Evolutionary conservation across 2,329 filamentous ascomycete genomes (phyloP).

Genomic region (Aspergillus ochraceoroseus): DNA sequence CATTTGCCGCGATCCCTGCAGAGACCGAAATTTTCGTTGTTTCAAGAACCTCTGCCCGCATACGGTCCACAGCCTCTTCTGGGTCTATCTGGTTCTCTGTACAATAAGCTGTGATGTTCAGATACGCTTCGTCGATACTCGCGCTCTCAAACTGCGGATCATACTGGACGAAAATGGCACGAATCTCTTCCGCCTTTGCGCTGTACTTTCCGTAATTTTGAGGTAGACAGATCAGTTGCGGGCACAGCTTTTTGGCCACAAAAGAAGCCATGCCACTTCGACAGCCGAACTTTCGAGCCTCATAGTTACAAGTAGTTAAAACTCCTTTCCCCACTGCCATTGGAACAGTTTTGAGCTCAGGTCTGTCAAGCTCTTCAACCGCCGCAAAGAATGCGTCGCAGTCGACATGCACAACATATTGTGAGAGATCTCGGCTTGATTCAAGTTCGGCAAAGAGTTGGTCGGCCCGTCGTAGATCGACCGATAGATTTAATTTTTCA

Average conservation of each 20-base stretch:
- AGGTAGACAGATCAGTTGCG: slow-evolving; percentile 73
- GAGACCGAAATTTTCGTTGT: slow-evolving; percentile 82
- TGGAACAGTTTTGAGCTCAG: slow-evolving; percentile 77
- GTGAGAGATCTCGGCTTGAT: slow-evolving; percentile 69
- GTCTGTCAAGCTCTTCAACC: slow-evolving; percentile 77
- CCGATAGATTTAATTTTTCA: slow-evolving; percentile 67
- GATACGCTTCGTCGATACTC: slow-evolving; percentile 92
- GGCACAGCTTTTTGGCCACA: slow-evolving; percentile 90
- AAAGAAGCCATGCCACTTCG: slow-evolving; percentile 95
- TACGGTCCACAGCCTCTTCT: slow-evolving; percentile 68
- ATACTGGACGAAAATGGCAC: slow-evolving; percentile 76
- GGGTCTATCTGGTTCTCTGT: slow-evolving; percentile 61
- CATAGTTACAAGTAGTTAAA: slow-evolving; percentile 74
- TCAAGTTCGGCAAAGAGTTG: slow-evolving; percentile 77
- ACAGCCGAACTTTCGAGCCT: slow-evolving; percentile 82
- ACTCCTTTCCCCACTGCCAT: slow-evolving; percentile 82
- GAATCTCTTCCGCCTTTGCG: slow-evolving; percentile 81
- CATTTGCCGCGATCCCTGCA: slow-evolving; percentile 89
- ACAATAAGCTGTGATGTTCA: slow-evolving; percentile 91
- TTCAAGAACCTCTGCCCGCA: slow-evolving; percentile 70
- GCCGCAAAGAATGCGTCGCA: slow-evolving; percentile 98
- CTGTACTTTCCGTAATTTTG: slow-evolving; percentile 88
- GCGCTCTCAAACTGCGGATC: slow-evolving; percentile 88
- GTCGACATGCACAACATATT: slow-evolving; percentile 84
- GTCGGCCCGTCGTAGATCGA: slow-evolving; percentile 71